Base-by-base conservation (phyloP, 176 grass and related monocot genomes). In the Rhipidocladum racemiflorum region DNA sequence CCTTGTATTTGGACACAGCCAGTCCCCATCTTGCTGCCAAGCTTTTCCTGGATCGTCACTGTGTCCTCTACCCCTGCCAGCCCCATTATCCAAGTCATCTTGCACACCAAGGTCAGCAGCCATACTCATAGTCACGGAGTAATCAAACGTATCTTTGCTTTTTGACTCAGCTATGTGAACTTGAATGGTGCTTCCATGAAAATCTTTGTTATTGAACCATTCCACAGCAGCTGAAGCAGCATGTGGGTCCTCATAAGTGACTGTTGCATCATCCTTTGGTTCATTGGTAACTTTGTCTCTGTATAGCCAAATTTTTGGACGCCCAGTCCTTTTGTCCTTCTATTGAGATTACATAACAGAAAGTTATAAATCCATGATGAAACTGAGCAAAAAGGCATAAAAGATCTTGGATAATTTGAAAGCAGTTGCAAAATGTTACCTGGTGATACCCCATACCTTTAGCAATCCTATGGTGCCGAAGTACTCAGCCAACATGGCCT, bases 1-100 rank as follows among this genome's bases (percentile, higher is more conserved):
- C 96, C 96, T 99, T 95, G 96, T 91, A 99, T 99, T 99, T 81
- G 96, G 96, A 67, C 93, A 99, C 68, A 90, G 85, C 96, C 96
- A 99, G 50, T 99, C 96, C 55, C 96, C 96, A 77, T 99, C 93
- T 90, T 99, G 96, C 79, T 99, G 96, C 96, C 96, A 99, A 28
- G 87, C 83, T 79, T 99, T 99, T 59, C 71, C 92, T 42, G 77
- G 55, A 61, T 49, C 87, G 49, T 88, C 92, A 66, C 71, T 83
- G 5, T 62, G 86, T 25, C 92, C 95, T 78, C 81, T 88, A 65
- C 92, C 90, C 82, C 67, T 86, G 64, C 79, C 90, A 28, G 72
- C 81, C 27, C 72, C 85, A 14, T 56, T 81, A 74, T 76, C 72
- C 70, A 86, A 25, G 43, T 83, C 90, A 82, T 95, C 90, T 81